Base-by-base conservation (phyloP, 148 eudicot species). In the Euryodendron excelsum region DNA sequence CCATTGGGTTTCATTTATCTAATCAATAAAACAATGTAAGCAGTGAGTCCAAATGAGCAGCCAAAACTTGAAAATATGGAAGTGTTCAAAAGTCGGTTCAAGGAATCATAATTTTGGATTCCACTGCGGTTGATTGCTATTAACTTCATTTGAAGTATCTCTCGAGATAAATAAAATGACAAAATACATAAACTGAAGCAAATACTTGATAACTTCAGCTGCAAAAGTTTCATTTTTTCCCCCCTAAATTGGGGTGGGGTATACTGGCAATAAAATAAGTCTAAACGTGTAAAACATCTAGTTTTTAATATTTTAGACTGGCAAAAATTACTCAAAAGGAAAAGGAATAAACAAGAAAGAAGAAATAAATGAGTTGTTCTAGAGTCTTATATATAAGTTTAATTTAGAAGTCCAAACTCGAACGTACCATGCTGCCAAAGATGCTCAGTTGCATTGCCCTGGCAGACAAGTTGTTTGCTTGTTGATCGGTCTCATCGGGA, bases 391-490 rank as follows among this genome's bases (percentile, higher is more conserved):
- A 9, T 39, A 66, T 11, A 66, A 21, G 28, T 66, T 18, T 21
- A 34, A 66, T 9, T 20, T 37, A 7, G 18, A 67, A 13, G 30
- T 1, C 47, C 27, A 5, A 45, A 44, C 50, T 21, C 23, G 33
- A 45, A 20, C 76, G 77, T 88, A 94, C 98, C 94, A 69, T 87
- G 92, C 91, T 94, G 55, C 96, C 98, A 81, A 39, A 92, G 79
- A 90, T 84, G 90, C 94, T 88, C 48, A 94, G 85, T 86, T 87
- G 92, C 98, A 88, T 87, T 69, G 97, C 95, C 72, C 83, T 83
- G 21, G 91, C 88, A 69, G 96, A 88, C 83, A 94, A 81, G 75
- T 88, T 88, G 71, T 80, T 82, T 47, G 34, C 70, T 23, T 55
- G 78, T 65, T 69, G 73, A 76, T 82, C 84, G 30, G 60, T 20